These are phyloP conservation scores for Aspergillus fumigatiaffinis DNA, from an alignment of 2,329 filamentous ascomycete genomes.

Conservation along the genomic window DNA sequence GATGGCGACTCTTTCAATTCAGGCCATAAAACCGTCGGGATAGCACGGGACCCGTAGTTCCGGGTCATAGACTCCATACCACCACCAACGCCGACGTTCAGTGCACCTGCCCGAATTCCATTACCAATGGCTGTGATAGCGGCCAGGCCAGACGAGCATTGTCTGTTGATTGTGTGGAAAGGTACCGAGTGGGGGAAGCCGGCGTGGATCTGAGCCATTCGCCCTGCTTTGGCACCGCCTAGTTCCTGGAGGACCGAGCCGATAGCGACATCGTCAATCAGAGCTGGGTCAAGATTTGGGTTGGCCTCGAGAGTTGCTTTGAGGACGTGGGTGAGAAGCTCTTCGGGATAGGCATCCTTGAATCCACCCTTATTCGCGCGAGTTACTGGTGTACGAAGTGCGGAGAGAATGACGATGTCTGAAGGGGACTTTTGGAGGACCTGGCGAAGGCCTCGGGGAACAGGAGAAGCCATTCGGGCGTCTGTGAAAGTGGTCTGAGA, in stretches of 20 bases:
- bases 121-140: slow-evolving; percentile 71
- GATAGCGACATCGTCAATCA: slow-evolving; percentile 76
- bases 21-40: slow-evolving; percentile 77
- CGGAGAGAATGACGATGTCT: slow-evolving; percentile 84
- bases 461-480: slow-evolving; percentile 42
- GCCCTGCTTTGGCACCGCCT: slow-evolving; percentile 82
- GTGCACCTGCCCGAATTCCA: slow-evolving; percentile 69
- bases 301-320: slow-evolving; percentile 67
- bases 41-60: slow-evolving; percentile 82
- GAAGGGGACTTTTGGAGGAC: slow-evolving; percentile 74
- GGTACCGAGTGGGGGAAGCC: slow-evolving; percentile 69
- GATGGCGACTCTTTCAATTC: slow-evolving; percentile 61
- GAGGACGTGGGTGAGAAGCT: slow-evolving; percentile 65
- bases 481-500: neutral
- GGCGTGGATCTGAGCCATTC: slow-evolving; percentile 84
- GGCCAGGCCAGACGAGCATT: slow-evolving; percentile 74
- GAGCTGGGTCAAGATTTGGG: slow-evolving; percentile 65
- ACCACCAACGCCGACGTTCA: slow-evolving; percentile 72
- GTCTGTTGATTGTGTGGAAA: slow-evolving; percentile 84
- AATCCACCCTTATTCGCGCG: slow-evolving; percentile 78
- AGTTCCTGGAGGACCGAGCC: slow-evolving; percentile 89
- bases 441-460: slow-evolving; percentile 65
- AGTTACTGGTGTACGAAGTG: slow-evolving; percentile 83
- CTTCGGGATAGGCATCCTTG: slow-evolving; percentile 85
- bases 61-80: slow-evolving; percentile 96